These are phyloP conservation scores for Annulohypoxylon truncatum DNA, from an alignment of 2,329 filamentous ascomycete genomes.

Conservation along the genomic window DNA sequence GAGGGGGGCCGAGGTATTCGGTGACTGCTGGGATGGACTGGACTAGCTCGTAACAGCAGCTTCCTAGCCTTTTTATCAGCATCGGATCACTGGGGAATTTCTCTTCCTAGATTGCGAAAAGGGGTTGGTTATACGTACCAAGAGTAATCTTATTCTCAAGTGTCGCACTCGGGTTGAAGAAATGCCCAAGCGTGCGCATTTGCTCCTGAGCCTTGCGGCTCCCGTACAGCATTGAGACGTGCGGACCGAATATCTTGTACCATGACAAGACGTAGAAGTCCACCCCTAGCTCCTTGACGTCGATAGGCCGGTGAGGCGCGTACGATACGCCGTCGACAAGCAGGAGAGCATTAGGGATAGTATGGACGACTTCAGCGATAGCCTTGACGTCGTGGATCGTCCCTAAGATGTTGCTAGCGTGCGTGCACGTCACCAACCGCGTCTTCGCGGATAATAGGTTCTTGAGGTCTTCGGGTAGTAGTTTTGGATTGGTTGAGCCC, in stretches of 20 bases:
- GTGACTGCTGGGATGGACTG: constrained; percentile 71
- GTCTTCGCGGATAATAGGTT: constrained; percentile 72
- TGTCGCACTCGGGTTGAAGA: constrained; percentile 66
- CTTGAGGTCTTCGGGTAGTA: constrained; percentile 67
- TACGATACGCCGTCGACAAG: constrained; percentile 82
- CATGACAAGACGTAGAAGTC: constrained; percentile 84
- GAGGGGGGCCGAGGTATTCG: constrained; percentile 65
- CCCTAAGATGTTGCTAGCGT: constrained; percentile 63
- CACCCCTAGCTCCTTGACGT: constrained; percentile 74
- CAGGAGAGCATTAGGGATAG: constrained; percentile 67
- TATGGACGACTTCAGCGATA: constrained; percentile 44
- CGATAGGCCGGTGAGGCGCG: constrained; percentile 76
- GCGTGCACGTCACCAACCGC: constrained; percentile 77
- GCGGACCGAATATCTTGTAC: constrained; percentile 87
- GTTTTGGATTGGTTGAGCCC: constrained; percentile 65
- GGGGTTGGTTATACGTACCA: constrained; percentile 9
- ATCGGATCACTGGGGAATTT: too few relatives aligned
- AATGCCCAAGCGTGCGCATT: constrained; percentile 67
- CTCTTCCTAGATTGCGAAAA: background rate
- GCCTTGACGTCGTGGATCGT: constrained; percentile 42
- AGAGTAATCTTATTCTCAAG: constrained; percentile 73
- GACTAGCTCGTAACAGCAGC: constrained; percentile 76
- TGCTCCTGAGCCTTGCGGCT: constrained; percentile 65
- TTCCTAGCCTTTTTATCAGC: constrained; percentile 60
- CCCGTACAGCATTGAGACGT: constrained; percentile 77